Evolutionary conservation across 129 eudicot species (phyloP), one percentile per base, ranked within the genome.

Genomic region (Silybum marianum): DNA sequence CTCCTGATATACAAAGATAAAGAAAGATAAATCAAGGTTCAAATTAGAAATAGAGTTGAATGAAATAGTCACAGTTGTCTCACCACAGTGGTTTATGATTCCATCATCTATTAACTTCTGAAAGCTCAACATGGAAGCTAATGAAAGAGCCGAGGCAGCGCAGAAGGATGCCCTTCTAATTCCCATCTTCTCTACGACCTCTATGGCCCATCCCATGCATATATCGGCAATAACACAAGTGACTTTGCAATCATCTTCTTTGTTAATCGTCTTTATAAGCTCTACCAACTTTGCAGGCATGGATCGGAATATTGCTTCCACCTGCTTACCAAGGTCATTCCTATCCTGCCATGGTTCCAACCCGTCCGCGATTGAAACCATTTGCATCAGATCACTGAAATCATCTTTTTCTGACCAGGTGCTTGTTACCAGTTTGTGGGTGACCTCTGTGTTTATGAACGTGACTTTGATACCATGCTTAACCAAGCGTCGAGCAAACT

Each of bases 211-310:
- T 16, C 75, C 71, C 87, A 83, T 84, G 14, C 81, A 82, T 26
- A 81, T 26, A 42, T 90, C 94, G 48, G 86, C 85, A 30, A 88
- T 78, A 10, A 90, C 78, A 84, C 87, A 88, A 7, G 76, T 84
- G 2, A 88, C 51, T 51, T 72, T 79, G 73, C 65, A 78, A 54
- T 72, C 81, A 10, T 40, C 14, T n/a, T 30, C 14, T 48, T 76
- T 84, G 60, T 81, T 86, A 40, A 71, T 67, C 63, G 72, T 62
- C 24, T 84, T 84, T 70, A 88, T 73, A 77, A 39, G n/a, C 77
- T 82, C 39, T 72, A 58, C 74, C 81, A 65, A 76, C 24, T 78
- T 86, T 8, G 85, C 87, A 83, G 72, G 82, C 81, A 39, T 19
- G 48, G 39, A 71, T 73, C 6, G 86, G 36, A 25, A 38, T 51